Conservation (phyloP, 805 yeast genomes). For the Teunomyces panamensis region DNA sequence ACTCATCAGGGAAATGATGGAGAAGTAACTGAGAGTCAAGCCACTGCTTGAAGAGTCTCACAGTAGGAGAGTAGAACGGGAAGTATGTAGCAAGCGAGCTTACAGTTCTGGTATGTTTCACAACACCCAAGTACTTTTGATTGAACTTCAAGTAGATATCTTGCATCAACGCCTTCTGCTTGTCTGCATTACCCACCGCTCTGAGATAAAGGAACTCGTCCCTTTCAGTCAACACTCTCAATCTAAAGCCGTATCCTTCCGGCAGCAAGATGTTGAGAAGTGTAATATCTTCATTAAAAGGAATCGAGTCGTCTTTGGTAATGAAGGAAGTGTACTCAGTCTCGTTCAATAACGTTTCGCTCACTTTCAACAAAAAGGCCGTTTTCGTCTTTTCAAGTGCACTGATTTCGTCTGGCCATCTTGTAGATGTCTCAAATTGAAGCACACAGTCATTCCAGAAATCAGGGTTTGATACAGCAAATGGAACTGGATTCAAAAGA, state of each 20-base stretch:
- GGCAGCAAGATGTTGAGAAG: conserved; percentile 71
- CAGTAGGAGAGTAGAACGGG: conserved; percentile 74
- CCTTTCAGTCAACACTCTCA: conserved; percentile 77
- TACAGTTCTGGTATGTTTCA: conserved; percentile 80
- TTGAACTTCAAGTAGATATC: conserved; percentile 62
- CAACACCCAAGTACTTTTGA: conserved; percentile 61
- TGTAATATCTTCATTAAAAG: conserved; percentile 58
- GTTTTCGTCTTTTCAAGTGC: conserved; percentile 88
- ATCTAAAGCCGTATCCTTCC: conserved; percentile 83
- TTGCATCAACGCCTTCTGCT: conserved; percentile 59
- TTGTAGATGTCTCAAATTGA: conserved; percentile 84
- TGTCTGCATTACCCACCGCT: conserved; percentile 64
- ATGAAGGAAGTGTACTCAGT: conserved; percentile 57
- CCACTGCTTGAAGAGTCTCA: conserved; percentile 87
- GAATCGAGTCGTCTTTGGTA: conserved; percentile 63
- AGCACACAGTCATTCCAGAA: conserved; percentile 77
- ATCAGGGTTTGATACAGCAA: conserved; percentile 69
- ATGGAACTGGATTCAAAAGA: conserved; percentile 75
- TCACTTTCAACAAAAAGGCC: conserved; percentile 76
- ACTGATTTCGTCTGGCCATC: conserved; percentile 91
- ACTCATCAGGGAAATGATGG: conserved; percentile 70
- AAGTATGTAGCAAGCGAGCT: conserved; percentile 67
- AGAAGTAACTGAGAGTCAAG: conserved; percentile 75
- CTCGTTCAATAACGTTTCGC: conserved; percentile 42
- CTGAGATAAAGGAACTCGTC: conserved; percentile 74